Conservation (phyloP, 1,284 basidiomycete genomes). For the Heliocybe sulcata region DNA sequence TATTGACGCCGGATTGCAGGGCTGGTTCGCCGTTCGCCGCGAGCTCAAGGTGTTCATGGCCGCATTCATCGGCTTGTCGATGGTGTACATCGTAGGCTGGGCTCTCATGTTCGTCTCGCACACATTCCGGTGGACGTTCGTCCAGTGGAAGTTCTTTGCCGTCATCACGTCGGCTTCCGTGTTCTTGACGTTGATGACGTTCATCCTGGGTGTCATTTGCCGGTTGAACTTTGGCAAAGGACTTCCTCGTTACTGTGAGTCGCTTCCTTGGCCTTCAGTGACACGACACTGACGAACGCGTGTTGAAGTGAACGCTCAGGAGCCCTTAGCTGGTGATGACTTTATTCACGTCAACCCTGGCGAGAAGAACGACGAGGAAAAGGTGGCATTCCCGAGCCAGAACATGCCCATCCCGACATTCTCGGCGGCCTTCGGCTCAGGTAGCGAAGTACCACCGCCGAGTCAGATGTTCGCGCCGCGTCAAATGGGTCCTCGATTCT, state of each 20-base stretch:
- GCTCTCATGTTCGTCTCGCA: conserved; percentile 62
- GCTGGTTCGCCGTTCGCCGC: conserved; percentile 67
- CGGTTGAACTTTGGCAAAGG: conserved; percentile 72
- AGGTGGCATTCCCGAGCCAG: conserved; percentile 56
- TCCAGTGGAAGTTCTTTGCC: conserved; percentile 68
- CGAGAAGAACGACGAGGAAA: conserved; percentile 41
- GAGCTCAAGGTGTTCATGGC: conserved; percentile 55
- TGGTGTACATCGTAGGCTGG: conserved; percentile 59
- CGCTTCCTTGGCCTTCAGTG: neutral
- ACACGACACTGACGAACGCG: conserved; percentile 5
- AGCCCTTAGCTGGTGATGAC: conserved; percentile 44
- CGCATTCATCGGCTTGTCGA: conserved; percentile 52
- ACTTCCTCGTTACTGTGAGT: conserved; percentile 58
- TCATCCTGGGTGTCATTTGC: conserved; percentile 59
- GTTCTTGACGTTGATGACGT: conserved; percentile 42
- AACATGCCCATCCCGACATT: conserved; percentile 48
- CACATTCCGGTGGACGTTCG: conserved; percentile 71
- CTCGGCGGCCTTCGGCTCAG: conserved; percentile 38
- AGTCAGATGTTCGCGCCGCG: conserved; percentile 34
- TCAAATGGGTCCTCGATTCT: conserved; percentile 41
- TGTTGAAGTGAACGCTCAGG: conserved; percentile 45
- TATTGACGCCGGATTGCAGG: conserved; percentile 27
- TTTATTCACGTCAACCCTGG: conserved; percentile 31
- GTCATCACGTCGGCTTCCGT: conserved; percentile 55
- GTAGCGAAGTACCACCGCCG: conserved; percentile 28